Percentiles rank a stretch among this genome's conserved stretches.
These are phyloP conservation scores for Trypanosoma avium DNA, from an alignment of 208 protist genomes.

Conservation along the genomic window DNA sequence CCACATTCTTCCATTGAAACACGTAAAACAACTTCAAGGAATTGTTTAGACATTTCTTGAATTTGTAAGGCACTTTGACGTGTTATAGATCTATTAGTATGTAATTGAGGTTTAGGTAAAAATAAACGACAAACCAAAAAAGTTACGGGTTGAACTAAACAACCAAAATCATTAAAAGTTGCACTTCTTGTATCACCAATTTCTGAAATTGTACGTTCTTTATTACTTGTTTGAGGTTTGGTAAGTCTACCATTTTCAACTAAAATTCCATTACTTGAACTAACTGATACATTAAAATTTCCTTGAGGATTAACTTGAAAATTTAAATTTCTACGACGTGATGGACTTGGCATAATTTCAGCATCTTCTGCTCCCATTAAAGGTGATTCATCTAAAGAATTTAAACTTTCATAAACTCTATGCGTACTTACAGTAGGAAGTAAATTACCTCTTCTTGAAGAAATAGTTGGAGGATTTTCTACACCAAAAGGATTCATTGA, in stretches of 20 bases:
- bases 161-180: constrained; percentile 9
- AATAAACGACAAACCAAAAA: constrained; percentile 42
- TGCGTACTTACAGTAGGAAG: neutral
- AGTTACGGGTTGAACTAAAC: constrained; percentile 22
- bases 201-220: constrained; percentile 7
- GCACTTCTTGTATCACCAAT: neutral
- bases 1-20: constrained; percentile 26
- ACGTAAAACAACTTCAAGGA: constrained; percentile 27
- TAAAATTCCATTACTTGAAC: neutral
- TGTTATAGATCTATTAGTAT: neutral
- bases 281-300: neutral
- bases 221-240: neutral
- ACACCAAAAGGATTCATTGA: neutral
- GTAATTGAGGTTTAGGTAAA: constrained; percentile 20
- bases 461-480: neutral
- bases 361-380: neutral
- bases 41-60: constrained; percentile 28
- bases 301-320: neutral
- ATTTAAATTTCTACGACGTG: neutral
- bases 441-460: neutral
- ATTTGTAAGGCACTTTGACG: constrained; percentile 2
- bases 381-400: neutral
- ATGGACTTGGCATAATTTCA: neutral
- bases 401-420: neutral
- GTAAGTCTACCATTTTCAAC: neutral